A percentile compares a stretch with the other conserved stretches of the same genome.
These are phyloP conservation scores for Aspergillus felis DNA, from an alignment of 2,329 filamentous ascomycete species.

Conservation along the genomic window DNA sequence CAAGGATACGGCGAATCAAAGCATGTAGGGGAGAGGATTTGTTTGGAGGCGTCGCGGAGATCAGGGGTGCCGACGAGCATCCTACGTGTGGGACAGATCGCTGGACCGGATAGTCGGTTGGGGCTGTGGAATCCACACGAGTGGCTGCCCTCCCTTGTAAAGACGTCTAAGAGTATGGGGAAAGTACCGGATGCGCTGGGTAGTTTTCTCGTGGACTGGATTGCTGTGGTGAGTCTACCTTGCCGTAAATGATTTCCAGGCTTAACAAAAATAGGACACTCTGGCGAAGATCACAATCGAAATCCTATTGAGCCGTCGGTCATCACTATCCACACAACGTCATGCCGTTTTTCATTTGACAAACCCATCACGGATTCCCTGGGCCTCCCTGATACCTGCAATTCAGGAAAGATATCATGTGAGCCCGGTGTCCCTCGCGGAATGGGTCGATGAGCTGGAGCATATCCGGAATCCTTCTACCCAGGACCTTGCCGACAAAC, in stretches of 20 bases:
- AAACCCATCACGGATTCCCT: conserved; percentile 43
- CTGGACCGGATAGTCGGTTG: conserved; percentile 25
- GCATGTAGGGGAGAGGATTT: conserved; percentile 43
- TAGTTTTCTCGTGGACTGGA: conserved; percentile 1
- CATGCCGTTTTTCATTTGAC: conserved; percentile 44
- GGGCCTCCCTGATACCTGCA: conserved; percentile 40
- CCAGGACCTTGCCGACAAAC: conserved; percentile 43
- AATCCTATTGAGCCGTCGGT: conserved; percentile 30
- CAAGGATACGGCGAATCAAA: conserved; percentile 35
- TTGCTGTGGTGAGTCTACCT: background rate
- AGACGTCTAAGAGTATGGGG: conserved; percentile 38
- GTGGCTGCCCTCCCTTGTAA: conserved; percentile 41
- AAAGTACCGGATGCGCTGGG: conserved; percentile 1
- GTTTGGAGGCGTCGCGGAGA: conserved; percentile 26
- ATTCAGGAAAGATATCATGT: conserved; percentile 41
- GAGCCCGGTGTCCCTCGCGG: conserved; percentile 38
- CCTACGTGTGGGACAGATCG: conserved; percentile 34
- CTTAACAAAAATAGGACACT: conserved; percentile 28
- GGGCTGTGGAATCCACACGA: conserved; percentile 57
- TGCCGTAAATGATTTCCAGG: too few relatives aligned
- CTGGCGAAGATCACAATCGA: conserved; percentile 47
- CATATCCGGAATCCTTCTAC: conserved; percentile 35
- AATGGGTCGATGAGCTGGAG: conserved; percentile 48
- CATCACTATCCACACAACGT: conserved; percentile 10
- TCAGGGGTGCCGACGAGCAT: conserved; percentile 19